Base-by-base conservation (phyloP, 1,139 yeast genomes). In the Yamadazyma diddensiae region DNA sequence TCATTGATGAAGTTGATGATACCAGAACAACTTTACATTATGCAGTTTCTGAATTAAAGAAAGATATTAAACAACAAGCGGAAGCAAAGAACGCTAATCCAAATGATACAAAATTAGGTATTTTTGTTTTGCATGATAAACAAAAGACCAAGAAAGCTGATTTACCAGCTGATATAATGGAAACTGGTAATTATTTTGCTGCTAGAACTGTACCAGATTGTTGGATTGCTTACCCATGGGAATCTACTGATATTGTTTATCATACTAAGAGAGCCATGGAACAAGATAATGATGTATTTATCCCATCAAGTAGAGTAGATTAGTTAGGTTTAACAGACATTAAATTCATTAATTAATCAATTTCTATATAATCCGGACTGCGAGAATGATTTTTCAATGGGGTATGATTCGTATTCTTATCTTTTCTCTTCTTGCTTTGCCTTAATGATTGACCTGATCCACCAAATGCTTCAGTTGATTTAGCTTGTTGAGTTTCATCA, bases 221-320 rank as follows among this genome's bases (percentile, higher is more conserved):
- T 48, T 92, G 98, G 98, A 88, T 87, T 51, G 97, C 97, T 28
- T 92, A 92, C 59, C 97, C 97, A 32, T 92, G 98, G 98, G 96
- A 87, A 64, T 79, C 94, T 20, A 73, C 73, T 38, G 96, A 90
- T 63, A 92, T 90, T 57, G 96, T 85, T 32, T 74, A 71, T 62
- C 98, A 90, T 58, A 85, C 94, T 35, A 70, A 75, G 57, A 73
- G 69, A 58, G 96, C 97, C 23, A 68, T 79, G 41, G 78, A 77
- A 52, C 97, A 90, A 63, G 94, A 59, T 21, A 69, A 70, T 46
- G 76, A 70, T 42, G 73, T 66, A 6, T 69, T 69, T 46, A 55
- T 68, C 42, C 69, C 72, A 20, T 67, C 68, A 14, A 49, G 60
- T 22, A 57, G 39, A 49, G 60, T 21, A 57, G 40, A 36, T n/a